These are phyloP conservation scores for Saccharum officinarum DNA, from an alignment of 176 grass and related monocot species.

Conservation along the genomic window DNA sequence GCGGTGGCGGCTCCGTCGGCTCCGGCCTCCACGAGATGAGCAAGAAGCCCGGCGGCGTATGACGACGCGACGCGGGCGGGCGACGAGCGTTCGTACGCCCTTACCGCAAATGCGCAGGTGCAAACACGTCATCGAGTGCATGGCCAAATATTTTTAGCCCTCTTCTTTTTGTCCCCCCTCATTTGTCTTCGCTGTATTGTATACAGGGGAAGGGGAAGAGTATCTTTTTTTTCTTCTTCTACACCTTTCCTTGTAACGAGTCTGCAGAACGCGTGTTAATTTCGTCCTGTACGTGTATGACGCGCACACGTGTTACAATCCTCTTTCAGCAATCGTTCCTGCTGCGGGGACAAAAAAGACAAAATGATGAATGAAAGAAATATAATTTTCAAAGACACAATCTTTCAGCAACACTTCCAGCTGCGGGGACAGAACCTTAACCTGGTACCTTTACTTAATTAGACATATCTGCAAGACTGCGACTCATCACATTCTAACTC, in stretches of 20 bases:
- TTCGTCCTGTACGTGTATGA: neutral
- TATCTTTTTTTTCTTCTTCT: too few relatives aligned
- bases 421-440: neutral
- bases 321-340: neutral
- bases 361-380: neutral
- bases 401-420: neutral
- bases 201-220: neutral
- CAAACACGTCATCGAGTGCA: neutral
- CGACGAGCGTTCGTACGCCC: neutral
- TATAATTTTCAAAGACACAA: neutral
- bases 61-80: conserved; percentile 5
- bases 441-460: too few relatives aligned
- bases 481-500: too few relatives aligned
- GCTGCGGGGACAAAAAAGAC: neutral
- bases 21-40: conserved; percentile 37
- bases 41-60: conserved; percentile 46
- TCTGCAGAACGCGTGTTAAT: neutral
- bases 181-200: neutral
- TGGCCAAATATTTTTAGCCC: neutral
- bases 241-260: neutral
- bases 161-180: neutral
- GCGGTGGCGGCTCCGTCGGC: conserved; percentile 5
- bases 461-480: neutral
- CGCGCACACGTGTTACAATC: too few relatives aligned
- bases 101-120: neutral